Evolutionary conservation across 1,139 yeast genomes (phyloP).

Genomic region (Candida sp.): DNA sequence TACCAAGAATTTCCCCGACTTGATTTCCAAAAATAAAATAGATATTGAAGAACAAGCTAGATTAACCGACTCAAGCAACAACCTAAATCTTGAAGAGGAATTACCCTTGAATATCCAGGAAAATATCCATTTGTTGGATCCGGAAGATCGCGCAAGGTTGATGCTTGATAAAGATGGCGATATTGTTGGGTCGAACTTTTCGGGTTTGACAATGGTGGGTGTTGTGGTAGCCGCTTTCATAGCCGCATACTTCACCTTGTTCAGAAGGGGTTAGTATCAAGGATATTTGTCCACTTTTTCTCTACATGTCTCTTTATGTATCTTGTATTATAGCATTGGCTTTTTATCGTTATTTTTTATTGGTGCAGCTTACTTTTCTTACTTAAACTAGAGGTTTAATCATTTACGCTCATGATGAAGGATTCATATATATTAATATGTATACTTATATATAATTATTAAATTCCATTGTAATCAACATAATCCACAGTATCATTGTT

Average conservation of each 20-base stretch:
- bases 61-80: slow-evolving; percentile 3
- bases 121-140: slow-evolving; percentile 31
- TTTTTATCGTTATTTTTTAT: neutral
- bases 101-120: slow-evolving; percentile 19
- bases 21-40: slow-evolving; percentile 44
- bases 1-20: slow-evolving; percentile 63
- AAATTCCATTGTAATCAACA: too few species aligned
- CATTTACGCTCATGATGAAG: neutral
- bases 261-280: slow-evolving; percentile 11
- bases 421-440: neutral
- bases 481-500: too few species aligned
- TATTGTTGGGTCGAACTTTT: slow-evolving; percentile 8
- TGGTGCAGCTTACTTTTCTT: neutral
- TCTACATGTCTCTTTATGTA: slow-evolving; percentile 2
- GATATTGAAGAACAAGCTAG: slow-evolving; percentile 15
- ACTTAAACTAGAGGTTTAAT: neutral
- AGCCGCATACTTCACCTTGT: slow-evolving; percentile 19
- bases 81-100: slow-evolving; percentile 8
- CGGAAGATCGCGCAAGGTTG: slow-evolving; percentile 44
- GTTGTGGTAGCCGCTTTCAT: slow-evolving; percentile 28
- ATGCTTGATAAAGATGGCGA: slow-evolving; percentile 23
- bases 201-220: slow-evolving; percentile 21
- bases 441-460: too few species aligned
- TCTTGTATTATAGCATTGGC: neutral
- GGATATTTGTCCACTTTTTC: slow-evolving; percentile 1